A percentile compares a stretch with the other conserved stretches of the same genome.
Conservation (phyloP, 208 protist genomes). For the Acanthamoeba castellanii region DNA sequence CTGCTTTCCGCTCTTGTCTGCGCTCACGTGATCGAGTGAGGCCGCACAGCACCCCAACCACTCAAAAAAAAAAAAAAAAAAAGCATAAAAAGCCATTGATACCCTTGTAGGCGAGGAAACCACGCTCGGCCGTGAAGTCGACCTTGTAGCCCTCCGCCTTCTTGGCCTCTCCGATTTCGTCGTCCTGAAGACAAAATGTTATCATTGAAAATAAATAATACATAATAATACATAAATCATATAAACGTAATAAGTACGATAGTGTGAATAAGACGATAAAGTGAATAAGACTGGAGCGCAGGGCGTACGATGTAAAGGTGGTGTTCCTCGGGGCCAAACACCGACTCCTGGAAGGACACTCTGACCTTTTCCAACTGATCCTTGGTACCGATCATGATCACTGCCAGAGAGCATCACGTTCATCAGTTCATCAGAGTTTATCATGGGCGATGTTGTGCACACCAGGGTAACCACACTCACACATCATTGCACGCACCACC, state of each 20-base stretch:
- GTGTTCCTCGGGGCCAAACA: conserved; percentile 79
- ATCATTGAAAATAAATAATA: background rate
- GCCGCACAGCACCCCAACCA: too few relatives aligned
- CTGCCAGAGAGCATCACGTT: background rate
- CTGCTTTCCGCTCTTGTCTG: conserved; percentile 21
- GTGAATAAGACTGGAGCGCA: too few relatives aligned
- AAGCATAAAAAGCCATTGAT: background rate
- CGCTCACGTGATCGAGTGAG: too few relatives aligned
- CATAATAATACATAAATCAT: background rate
- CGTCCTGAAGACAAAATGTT: background rate
- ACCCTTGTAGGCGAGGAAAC: conserved; percentile 67
- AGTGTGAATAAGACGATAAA: too few relatives aligned
- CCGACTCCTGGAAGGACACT: conserved; percentile 77
- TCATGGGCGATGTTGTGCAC: background rate
- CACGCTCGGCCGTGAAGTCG: conserved; percentile 72
- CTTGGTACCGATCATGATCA: conserved; percentile 73
- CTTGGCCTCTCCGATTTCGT: conserved; percentile 59
- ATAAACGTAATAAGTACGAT: background rate
- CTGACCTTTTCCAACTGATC: conserved; percentile 76
- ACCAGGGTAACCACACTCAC: background rate
- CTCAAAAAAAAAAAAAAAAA: too few relatives aligned
- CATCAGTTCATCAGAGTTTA: background rate
- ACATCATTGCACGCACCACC: background rate
- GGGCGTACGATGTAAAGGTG: conserved; percentile 75
- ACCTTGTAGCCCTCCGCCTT: conserved; percentile 74